phyloP scores from a whole-genome alignment of 2,329 filamentous ascomycete species.

The Mycosphaerella sp. region DNA sequence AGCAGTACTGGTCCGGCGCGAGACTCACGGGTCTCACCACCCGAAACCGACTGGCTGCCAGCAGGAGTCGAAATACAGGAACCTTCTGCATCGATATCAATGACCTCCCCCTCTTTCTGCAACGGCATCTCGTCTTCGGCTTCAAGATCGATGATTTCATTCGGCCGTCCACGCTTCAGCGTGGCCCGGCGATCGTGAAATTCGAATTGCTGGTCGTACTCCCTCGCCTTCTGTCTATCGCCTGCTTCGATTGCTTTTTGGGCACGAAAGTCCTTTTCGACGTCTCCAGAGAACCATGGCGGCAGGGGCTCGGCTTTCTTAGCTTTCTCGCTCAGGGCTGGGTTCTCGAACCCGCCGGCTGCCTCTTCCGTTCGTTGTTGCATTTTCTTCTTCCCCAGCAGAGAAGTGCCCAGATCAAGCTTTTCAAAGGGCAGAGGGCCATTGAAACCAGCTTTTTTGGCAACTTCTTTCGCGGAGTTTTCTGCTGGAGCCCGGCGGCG shows the following conservation, averaged over 20 bases:
- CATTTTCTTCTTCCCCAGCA: constrained; percentile 48
- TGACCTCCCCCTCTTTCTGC: constrained; percentile 36
- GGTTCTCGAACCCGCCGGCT: constrained; percentile 61
- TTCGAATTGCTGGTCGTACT: constrained; percentile 53
- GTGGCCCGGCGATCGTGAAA: constrained; percentile 48
- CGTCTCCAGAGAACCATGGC: constrained; percentile 62
- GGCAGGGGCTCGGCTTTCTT: constrained; percentile 57
- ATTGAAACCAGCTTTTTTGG: constrained; percentile 56
- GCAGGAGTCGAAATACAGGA: background rate
- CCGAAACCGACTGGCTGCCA: constrained; percentile 27
- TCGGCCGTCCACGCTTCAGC: constrained; percentile 50
- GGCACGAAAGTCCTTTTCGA: constrained; percentile 53
- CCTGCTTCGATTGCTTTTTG: constrained; percentile 36
- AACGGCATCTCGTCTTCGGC: constrained; percentile 37
- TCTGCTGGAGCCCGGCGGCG: constrained; percentile 19
- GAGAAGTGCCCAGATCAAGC: constrained; percentile 60
- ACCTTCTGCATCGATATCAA: constrained; percentile 29
- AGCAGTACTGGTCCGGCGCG: constrained; percentile 29
- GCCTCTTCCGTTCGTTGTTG: constrained; percentile 48
- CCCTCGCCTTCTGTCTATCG: constrained; percentile 52
- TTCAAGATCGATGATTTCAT: constrained; percentile 45
- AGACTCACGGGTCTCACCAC: constrained; percentile 41
- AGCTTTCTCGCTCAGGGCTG: constrained; percentile 34
- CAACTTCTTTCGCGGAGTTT: constrained; percentile 16
- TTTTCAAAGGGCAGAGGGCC: constrained; percentile 88